Percentiles rank a stretch among this genome's conserved stretches.
Conservation (phyloP, 129 eudicot genomes). For the Calendula officinalis region DNA sequence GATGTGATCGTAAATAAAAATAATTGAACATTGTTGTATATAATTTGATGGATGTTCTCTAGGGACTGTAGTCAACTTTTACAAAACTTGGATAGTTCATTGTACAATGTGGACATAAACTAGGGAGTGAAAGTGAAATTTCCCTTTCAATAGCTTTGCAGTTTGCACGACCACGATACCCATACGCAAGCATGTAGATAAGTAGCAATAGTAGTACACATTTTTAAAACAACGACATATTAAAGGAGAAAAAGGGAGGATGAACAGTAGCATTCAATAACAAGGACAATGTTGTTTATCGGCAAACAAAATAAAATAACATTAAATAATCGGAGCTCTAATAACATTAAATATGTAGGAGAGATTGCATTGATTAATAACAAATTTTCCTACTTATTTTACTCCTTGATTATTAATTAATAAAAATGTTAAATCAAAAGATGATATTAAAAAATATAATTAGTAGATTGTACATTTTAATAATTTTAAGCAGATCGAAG, state of each 20-base stretch:
- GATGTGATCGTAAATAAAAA: neutral
- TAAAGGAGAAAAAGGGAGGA: conserved; percentile 17
- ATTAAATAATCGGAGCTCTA: conserved; percentile 10
- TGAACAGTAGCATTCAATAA: conserved; percentile 23
- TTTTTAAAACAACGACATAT: conserved; percentile 26
- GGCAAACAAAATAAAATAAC: conserved; percentile 1
- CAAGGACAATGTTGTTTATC: conserved; percentile 27
- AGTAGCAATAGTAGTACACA: conserved; percentile 22
- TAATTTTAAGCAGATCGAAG: no score
- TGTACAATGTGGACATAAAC: conserved; percentile 8
- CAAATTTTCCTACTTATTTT: no score
- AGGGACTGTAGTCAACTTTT: neutral
- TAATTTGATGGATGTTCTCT: neutral
- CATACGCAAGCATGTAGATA: conserved; percentile 36
- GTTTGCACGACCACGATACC: conserved; percentile 27
- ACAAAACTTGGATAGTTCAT: conserved; percentile 14
- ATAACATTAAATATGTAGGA: no score
- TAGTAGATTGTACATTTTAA: no score
- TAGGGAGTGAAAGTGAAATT: neutral
- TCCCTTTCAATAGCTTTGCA: conserved; percentile 31
- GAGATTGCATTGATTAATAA: no score
- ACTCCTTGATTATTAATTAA: no score
- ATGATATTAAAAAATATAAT: no score
- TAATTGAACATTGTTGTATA: no score
- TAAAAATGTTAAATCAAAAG: no score